phyloP scores from a whole-genome alignment of 441 rosid genomes.

The Bocquillonia castaneifolia region DNA sequence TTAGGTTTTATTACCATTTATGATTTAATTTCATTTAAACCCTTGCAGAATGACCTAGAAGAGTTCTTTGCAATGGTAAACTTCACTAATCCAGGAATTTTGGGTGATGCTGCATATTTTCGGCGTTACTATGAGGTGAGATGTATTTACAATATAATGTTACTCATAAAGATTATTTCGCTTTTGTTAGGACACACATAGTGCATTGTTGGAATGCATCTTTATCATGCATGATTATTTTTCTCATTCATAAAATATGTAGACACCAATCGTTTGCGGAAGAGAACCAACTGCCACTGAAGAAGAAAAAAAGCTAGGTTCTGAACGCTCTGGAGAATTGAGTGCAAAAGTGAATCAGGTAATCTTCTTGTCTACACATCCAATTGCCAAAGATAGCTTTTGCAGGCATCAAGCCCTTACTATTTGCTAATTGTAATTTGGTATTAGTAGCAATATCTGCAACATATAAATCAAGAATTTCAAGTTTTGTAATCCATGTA shows the following conservation, averaged over 20 bases:
- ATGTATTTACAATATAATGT: conserved; percentile 19
- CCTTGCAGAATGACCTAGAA: conserved; percentile 89
- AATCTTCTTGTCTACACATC: conserved; percentile 17
- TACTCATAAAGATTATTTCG: not conserved
- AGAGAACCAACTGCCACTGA: conserved; percentile 90
- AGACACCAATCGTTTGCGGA: conserved; percentile 89
- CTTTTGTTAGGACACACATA: not conserved
- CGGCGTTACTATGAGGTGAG: conserved; percentile 92
- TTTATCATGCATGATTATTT: conserved; percentile 7
- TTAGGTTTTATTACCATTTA: not conserved
- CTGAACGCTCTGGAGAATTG: conserved; percentile 83
- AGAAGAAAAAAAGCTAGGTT: conserved; percentile 77
- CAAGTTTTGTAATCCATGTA: conserved; percentile 14
- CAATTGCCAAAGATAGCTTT: conserved; percentile 13
- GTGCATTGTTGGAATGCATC: not conserved
- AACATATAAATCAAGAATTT: conserved; percentile 2
- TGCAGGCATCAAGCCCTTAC: conserved; percentile 7
- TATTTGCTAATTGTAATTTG: not conserved
- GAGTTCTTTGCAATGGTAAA: conserved; percentile 99
- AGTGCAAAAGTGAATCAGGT: conserved; percentile 98
- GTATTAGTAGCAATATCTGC: conserved; percentile 1
- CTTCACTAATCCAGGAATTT: conserved; percentile 90
- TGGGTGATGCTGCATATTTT: conserved; percentile 86
- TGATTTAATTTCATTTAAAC: not conserved
- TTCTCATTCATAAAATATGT: conserved; percentile 19